Base-by-base conservation (phyloP, 2,329 filamentous ascomycete species). In the Sordariomycetes sp. region DNA sequence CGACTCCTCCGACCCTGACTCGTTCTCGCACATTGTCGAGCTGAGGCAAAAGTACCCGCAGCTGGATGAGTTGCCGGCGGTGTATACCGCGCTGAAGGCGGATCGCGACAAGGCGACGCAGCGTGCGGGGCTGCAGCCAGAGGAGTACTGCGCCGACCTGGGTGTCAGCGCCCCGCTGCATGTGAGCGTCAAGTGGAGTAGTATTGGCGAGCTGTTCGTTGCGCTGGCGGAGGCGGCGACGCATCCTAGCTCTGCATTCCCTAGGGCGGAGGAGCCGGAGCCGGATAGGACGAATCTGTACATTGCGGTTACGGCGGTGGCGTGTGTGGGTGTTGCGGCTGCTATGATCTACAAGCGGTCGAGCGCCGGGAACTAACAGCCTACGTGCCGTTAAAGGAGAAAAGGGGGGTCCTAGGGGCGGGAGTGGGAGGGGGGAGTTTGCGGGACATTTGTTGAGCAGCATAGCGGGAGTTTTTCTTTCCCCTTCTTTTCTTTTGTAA, bases 61-160 rank as follows among this genome's bases (percentile, higher is more conserved):
- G 57, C 79, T 99, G 2, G 88, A 95, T 67, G 85, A 89, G n/a
- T 75, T 99, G 32, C 94, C 94, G 0, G 86, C 89, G 10, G 86
- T 99, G 8, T 99, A 95, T 68, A 89, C 90, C 1, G 94, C 92
- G 0, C 76, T 97, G 59, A 99, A 99, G 71, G 94, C 94, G 2
- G 94, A 99, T 70, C 84, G 87, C 63, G 94, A 99, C 70, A 95
- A 96, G 70, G 95, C 92, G 3, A 96, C 90, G n/a, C 94, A 99
- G 72, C 82, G 94, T 59, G 87, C 88, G 60, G 90, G 96, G 69
- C 74, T 86, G 61, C 92, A 96, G 69, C 94, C 94, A 1, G 94
- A 99, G 67, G 86, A 90, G 61, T 96, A 96, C 71, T 95, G 91
- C 0, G 83, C 86, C 55, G 79, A 80, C 42, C 75, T 95, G 63